A percentile compares a stretch with the other conserved stretches of the same genome.
These are phyloP conservation scores for Clonostachys rosea DNA, from an alignment of 2,329 filamentous ascomycete genomes.

Conservation along the genomic window DNA sequence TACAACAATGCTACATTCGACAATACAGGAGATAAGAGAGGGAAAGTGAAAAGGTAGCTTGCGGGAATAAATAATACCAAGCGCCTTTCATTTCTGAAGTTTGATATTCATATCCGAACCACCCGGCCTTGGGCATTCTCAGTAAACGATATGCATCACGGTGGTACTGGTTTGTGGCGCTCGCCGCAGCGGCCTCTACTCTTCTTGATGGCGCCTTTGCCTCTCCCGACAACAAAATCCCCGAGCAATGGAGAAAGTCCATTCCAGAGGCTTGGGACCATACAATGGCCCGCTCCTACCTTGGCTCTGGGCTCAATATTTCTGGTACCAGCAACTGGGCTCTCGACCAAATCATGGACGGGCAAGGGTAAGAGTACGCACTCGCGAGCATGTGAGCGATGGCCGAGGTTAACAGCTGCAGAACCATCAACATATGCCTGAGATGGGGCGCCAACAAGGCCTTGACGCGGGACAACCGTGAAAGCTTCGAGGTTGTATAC, in stretches of 20 bases:
- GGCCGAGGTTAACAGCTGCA: background rate
- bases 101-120: too few relatives aligned
- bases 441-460: background rate
- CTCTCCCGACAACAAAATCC: background rate
- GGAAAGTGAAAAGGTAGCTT: too few relatives aligned
- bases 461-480: background rate
- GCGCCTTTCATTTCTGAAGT: too few relatives aligned
- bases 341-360: constrained; percentile 1
- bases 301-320: background rate
- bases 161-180: too few relatives aligned
- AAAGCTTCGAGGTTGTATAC: background rate
- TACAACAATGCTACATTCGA: too few relatives aligned
- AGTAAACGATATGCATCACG: too few relatives aligned
- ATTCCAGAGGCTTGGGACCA: background rate
- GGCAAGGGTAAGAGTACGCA: background rate
- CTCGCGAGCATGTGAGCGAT: background rate
- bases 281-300: background rate
- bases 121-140: too few relatives aligned
- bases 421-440: constrained; percentile 1
- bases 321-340: background rate
- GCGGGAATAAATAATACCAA: too few relatives aligned
- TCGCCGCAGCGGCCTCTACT: too few relatives aligned
- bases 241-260: background rate
- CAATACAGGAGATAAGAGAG: too few relatives aligned
- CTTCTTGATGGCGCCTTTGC: too few relatives aligned